Evolutionary conservation across 2,329 filamentous ascomycete species (phyloP).

Genomic region (Colletotrichum sp.): DNA sequence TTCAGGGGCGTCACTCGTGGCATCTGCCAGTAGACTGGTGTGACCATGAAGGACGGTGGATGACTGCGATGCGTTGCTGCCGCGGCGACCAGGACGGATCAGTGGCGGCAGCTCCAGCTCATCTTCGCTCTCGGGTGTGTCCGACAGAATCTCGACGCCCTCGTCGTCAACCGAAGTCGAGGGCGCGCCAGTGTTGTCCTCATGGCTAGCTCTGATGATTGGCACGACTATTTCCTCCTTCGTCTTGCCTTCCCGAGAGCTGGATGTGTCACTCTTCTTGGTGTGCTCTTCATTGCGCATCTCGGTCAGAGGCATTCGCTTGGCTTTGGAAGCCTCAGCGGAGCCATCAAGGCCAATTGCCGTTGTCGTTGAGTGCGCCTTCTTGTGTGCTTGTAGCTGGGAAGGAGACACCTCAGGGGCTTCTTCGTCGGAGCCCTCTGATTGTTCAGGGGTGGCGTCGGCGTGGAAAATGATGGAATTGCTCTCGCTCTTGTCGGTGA

Average conservation of each 20-base stretch:
- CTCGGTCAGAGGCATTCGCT: conserved; percentile 7
- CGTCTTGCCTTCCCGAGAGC: background rate
- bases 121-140: conserved; percentile 21
- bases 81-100: conserved; percentile 31
- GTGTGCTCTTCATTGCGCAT: conserved; percentile 1
- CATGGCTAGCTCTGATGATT: background rate
- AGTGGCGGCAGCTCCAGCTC: conserved; percentile 42
- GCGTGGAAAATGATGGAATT: background rate
- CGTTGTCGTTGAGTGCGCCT: background rate
- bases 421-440: background rate
- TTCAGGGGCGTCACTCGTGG: conserved; percentile 49
- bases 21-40: conserved; percentile 41
- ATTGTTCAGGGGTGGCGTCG: background rate
- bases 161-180: background rate
- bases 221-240: background rate
- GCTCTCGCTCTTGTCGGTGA: background rate
- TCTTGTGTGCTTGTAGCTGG: background rate
- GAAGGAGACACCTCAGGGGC: background rate
- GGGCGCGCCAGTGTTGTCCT: background rate
- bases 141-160: background rate
- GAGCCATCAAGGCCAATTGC: background rate
- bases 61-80: conserved; percentile 38
- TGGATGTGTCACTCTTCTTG: background rate
- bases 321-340: background rate
- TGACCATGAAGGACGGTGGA: conserved; percentile 43